Evolutionary conservation across 345 rosid species (phyloP).

Genomic region (Sonneratia alba): DNA sequence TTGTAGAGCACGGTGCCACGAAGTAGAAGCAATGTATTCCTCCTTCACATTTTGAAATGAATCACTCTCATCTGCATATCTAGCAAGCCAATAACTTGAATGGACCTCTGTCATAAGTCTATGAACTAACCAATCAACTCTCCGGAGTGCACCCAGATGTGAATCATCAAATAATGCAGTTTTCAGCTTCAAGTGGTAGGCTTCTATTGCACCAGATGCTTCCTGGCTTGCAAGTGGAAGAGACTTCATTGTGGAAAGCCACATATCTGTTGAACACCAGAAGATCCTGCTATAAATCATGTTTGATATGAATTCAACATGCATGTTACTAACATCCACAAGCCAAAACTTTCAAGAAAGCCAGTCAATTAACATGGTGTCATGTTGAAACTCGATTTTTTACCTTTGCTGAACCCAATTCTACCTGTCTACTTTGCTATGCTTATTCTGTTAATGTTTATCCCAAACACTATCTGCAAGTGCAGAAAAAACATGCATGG

Average conservation of each 20-base stretch:
- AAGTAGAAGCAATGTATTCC: conserved; percentile 82
- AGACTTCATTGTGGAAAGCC: conserved; percentile 69
- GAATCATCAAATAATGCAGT: conserved; percentile 77
- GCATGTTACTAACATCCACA: too few species aligned
- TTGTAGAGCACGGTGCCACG: conserved; percentile 81
- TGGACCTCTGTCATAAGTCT: conserved; percentile 88
- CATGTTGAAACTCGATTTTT: too few species aligned
- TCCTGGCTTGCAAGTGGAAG: conserved; percentile 98
- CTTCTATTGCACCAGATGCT: conserved; percentile 92
- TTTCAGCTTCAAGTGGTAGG: conserved; percentile 91
- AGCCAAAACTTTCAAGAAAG: not conserved
- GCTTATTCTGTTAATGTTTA: not conserved
- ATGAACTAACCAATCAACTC: conserved; percentile 97
- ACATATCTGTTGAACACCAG: conserved; percentile 52
- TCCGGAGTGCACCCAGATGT: conserved; percentile 81
- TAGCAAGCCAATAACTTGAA: conserved; percentile 87
- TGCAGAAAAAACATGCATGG: not conserved
- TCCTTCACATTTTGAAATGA: conserved; percentile 82
- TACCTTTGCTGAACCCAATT: not conserved
- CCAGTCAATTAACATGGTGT: not conserved
- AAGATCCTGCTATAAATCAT: not conserved
- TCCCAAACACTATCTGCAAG: not conserved
- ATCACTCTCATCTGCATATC: conserved; percentile 87
- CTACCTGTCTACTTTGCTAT: not conserved
- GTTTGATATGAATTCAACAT: not conserved